phyloP scores from a whole-genome alignment of 371 early-diverging fungal species.

The Mucor mucedo region DNA sequence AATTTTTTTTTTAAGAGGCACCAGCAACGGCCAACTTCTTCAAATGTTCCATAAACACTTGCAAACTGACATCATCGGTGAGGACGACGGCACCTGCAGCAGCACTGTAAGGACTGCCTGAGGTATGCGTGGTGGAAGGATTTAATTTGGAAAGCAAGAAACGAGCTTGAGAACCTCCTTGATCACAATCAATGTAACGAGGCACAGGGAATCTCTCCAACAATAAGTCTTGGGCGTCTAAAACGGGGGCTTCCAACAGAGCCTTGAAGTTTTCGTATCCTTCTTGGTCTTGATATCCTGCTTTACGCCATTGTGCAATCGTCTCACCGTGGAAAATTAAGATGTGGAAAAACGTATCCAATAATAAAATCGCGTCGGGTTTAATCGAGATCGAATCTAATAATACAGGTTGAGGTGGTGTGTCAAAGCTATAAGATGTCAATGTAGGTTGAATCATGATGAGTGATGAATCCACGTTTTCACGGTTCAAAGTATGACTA shows the following conservation, averaged over 20 bases:
- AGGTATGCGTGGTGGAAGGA: slow-evolving; percentile 94
- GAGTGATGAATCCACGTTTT: slow-evolving; percentile 94
- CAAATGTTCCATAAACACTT: slow-evolving; percentile 96
- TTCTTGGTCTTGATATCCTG: slow-evolving; percentile 56
- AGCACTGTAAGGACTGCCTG: slow-evolving; percentile 58
- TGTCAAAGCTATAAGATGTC: slow-evolving; percentile 92
- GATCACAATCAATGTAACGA: slow-evolving; percentile 97
- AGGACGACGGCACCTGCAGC: slow-evolving; percentile 73
- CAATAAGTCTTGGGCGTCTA: slow-evolving; percentile 91
- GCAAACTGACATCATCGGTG: slow-evolving; percentile 97
- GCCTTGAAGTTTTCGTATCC: slow-evolving; percentile 85
- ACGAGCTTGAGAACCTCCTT: slow-evolving; percentile 98
- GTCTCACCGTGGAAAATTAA: slow-evolving; percentile 58
- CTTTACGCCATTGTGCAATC: slow-evolving; percentile 72
- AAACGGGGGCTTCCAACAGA: slow-evolving; percentile 88
- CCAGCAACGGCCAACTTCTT: slow-evolving; percentile 77
- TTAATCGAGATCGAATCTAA: slow-evolving; percentile 98
- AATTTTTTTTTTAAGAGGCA: slow-evolving; percentile 32
- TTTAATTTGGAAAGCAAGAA: slow-evolving; percentile 99
- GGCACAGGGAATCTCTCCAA: slow-evolving; percentile 98
- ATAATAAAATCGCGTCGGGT: slow-evolving; percentile 93
- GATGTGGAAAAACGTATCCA: slow-evolving; percentile 90
- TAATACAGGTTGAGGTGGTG: slow-evolving; percentile 89
- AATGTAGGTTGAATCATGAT: slow-evolving; percentile 99
- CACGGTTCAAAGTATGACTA: slow-evolving; percentile 87